Percentiles rank a stretch among this genome's conserved stretches.
Conservation (phyloP, 2,329 filamentous ascomycete genomes). For the Cordyceps cicadae region DNA sequence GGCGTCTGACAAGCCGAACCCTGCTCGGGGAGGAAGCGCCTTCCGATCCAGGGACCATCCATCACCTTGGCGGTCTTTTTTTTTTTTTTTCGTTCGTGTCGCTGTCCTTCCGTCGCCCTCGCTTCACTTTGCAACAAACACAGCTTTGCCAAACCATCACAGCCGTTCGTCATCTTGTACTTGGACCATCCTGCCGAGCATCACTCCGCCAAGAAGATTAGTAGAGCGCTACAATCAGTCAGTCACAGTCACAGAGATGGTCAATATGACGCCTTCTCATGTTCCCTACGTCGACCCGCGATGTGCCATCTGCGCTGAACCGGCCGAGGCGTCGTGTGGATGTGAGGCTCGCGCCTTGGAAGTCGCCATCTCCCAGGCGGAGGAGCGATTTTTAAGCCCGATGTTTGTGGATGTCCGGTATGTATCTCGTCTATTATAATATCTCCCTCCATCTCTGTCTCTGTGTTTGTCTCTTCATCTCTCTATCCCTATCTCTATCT, state of each 20-base stretch:
- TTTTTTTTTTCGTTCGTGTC: background rate
- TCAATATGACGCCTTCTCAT: background rate
- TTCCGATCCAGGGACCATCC: too few species aligned
- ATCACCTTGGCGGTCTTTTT: background rate
- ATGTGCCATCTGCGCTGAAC: slow-evolving; percentile 57
- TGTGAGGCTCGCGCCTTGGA: slow-evolving; percentile 60
- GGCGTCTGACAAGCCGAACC: background rate
- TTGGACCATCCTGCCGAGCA: too few species aligned
- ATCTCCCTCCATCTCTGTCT: too few species aligned
- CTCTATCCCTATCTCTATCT: too few species aligned
- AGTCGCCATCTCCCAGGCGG: slow-evolving; percentile 53
- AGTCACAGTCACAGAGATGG: background rate
- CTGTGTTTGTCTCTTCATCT: too few species aligned
- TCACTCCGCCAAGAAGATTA: too few species aligned
- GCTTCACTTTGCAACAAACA: background rate
- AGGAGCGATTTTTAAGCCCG: slow-evolving; percentile 54
- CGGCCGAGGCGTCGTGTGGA: slow-evolving; percentile 51
- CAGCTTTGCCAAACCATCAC: background rate
- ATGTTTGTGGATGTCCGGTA: slow-evolving; percentile 58
- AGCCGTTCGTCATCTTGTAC: too few species aligned
- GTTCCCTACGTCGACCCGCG: slow-evolving; percentile 14
- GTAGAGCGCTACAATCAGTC: background rate
- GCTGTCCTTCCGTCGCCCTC: background rate
- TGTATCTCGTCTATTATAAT: slow-evolving; percentile 14
- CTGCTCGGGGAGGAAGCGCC: background rate